These are phyloP conservation scores for Pezicula carpinea DNA, from an alignment of 2,329 filamentous ascomycete genomes.

Conservation along the genomic window DNA sequence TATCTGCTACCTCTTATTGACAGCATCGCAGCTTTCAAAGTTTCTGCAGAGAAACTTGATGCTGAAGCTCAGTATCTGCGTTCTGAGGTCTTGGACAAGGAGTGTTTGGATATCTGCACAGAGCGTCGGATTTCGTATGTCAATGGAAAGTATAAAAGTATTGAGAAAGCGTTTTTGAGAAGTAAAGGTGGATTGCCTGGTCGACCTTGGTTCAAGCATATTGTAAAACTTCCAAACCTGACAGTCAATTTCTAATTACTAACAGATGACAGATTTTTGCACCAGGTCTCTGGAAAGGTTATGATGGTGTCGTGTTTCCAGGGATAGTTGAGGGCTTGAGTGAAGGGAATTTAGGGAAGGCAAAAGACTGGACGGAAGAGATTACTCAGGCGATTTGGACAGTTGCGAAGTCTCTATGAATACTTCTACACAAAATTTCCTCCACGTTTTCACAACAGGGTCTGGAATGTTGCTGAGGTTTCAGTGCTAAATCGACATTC, in stretches of 20 bases:
- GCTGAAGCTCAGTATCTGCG: neutral
- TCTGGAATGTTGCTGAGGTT: too few species aligned
- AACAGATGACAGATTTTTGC: neutral
- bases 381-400: neutral
- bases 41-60: neutral
- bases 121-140: neutral
- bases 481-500: too few species aligned
- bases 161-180: neutral
- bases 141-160: neutral
- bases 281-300: neutral
- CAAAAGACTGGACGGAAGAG: neutral
- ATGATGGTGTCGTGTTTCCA: neutral
- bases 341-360: neutral
- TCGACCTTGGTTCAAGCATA: constrained; percentile 1
- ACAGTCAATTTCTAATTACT: neutral
- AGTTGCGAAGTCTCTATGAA: neutral
- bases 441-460: neutral
- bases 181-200: neutral
- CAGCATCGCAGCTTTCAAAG: neutral
- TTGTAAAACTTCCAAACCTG: neutral
- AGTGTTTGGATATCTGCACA: neutral
- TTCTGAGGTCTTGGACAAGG: neutral
- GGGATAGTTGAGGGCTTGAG: neutral
- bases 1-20: neutral
- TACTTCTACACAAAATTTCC: neutral